Evolutionary conservation across 2,329 filamentous ascomycete genomes (phyloP).

Genomic region (Elsinoe perseae): DNA sequence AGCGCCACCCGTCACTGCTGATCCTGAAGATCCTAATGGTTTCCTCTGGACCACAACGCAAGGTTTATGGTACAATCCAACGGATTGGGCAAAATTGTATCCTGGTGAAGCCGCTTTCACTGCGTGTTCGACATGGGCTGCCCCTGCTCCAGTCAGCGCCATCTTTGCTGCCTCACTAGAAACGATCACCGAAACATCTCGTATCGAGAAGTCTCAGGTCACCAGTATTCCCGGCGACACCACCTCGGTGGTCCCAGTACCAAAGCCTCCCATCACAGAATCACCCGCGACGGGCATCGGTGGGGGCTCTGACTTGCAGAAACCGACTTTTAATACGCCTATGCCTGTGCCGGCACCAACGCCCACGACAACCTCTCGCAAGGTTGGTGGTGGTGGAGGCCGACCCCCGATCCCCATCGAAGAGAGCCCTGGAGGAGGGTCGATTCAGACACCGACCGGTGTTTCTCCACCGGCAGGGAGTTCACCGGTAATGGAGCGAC

Average conservation of each 20-base stretch:
- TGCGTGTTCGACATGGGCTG: not conserved
- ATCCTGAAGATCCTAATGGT: not conserved
- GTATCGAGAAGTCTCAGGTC: not conserved
- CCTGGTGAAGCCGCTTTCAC: conserved; percentile 1
- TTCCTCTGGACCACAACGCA: not conserved
- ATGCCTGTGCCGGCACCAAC: not conserved
- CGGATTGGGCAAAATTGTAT: not conserved
- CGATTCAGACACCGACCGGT: conserved; percentile 37
- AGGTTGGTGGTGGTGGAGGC: conserved; percentile 44
- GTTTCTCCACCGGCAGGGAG: conserved; percentile 39
- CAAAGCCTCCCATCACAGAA: not conserved
- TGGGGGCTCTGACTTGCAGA: not conserved
- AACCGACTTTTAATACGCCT: not conserved
- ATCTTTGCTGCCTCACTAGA: not conserved
- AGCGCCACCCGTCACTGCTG: not conserved
- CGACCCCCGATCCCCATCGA: conserved; percentile 43
- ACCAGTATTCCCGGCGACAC: not conserved
- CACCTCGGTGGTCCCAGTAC: not conserved
- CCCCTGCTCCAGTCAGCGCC: not conserved
- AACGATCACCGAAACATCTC: conserved; percentile 1
- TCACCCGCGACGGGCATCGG: not conserved
- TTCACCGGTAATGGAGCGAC: conserved; percentile 23
- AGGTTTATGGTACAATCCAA: not conserved
- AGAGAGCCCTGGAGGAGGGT: conserved; percentile 49
- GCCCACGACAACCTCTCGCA: conserved; percentile 37